Base-by-base conservation (phyloP, 176 grass and related monocot species). In the Zea mays region DNA sequence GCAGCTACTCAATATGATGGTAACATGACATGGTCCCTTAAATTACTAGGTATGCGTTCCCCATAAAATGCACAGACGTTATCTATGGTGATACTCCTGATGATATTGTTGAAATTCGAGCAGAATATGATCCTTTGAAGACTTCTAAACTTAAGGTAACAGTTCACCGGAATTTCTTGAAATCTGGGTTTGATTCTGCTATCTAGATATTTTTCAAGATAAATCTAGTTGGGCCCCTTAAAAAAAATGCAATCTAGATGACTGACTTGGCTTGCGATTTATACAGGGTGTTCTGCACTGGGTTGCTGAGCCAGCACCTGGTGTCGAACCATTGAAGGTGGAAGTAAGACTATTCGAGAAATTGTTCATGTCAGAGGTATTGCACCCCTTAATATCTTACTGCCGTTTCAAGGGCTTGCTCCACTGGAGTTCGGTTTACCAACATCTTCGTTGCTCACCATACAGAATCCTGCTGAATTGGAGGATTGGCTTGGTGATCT, bases 271-370 rank as follows among this genome's bases (percentile, higher is more conserved):
- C 73, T 79, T 79, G n/a, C 5, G 36, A 66, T 52, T 62, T 65
- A 13, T 90, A 54, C 69, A 99, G 96, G 96, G 96, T 73, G 96
- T 99, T 87, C 71, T 99, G 65, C 96, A 99, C 49, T 99, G 96
- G 96, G 96, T 99, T 83, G 83, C 90, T 33, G 43, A 99, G 82
- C 90, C 96, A 34, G 85, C 85, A 58, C 96, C 92, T 58, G 87
- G 96, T 35, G 75, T 99, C 34, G 92, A 99, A 44, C 96, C 96
- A 13, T 69, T 92, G 17, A 95, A 90, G 87, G 73, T 99, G 8
- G 96, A 99, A 86, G 86, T 99, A 43, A 86, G 92, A 82, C 82
- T 99, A 69, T 95, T 99, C 4, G 92, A 99, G 56, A 99, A 92
- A 80, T 54, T 99, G 50, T 93, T 99, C 71, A 59, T 89, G 71